Base-by-base conservation (phyloP, 306 rosid species). In the Rosa chinensis region DNA sequence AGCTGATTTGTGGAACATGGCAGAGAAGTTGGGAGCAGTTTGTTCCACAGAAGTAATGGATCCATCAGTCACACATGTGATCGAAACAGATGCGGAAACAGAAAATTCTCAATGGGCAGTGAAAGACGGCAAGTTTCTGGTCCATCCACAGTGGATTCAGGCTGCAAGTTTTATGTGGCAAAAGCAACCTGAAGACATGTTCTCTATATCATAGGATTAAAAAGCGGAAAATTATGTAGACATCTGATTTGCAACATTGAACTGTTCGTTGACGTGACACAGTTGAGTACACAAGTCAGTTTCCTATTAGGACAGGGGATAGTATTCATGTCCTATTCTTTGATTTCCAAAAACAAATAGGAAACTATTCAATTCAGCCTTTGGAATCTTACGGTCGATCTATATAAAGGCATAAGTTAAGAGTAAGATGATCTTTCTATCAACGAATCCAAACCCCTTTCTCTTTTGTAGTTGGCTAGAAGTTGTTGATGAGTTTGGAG, bases 131-230 rank as follows among this genome's bases (percentile, higher is more conserved):
- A 92, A 89, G 88, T 90, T 88, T 70, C 68, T 95, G 87, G 99
- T 95, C 72, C 89, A 89, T 82, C 97, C 98, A 20, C 79, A 76
- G 52, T 95, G 97, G 99, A 85, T 92, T 45, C 96, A 91, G 79
- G 92, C 97, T 69, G 85, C 98, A 67, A 88, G 90, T 78, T 95
- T 82, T 76, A 75, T 93, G 83, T 95, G 98, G 98, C 70, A 89
- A 84, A 89, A 79, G 83, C 95, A 81, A 39, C 88, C 91, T 1
- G 99, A 92, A 81, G 97, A 89, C 68, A 11, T 28, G 68, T 62
- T 28, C 68, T 13, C 68, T 13, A 35, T 28, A 61, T 23, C 35
- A 23, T 23, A 21, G 66, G 37, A 59, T 8, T 23, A 32, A 32
- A 32, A 32, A 32, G 37, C 37, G 37, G 14, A 59, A 59, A 59